These are phyloP conservation scores for Saccharum officinarum DNA, from an alignment of 176 grass and related monocot species.

Conservation along the genomic window DNA sequence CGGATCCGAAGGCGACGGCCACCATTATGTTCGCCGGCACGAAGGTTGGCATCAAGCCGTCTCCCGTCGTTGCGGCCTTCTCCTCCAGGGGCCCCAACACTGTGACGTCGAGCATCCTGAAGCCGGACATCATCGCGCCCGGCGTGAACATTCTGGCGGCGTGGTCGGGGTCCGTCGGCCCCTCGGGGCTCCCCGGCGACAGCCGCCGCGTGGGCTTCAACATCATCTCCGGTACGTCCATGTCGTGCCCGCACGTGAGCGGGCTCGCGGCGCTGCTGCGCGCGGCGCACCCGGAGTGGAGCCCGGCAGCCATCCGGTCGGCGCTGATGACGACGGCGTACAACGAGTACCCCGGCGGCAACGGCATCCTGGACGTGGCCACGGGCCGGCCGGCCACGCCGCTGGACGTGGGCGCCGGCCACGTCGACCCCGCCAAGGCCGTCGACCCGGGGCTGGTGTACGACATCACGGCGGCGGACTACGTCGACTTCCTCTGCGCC, in stretches of 20 bases:
- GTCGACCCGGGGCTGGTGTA: constrained; percentile 85
- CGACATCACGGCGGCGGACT: constrained; percentile 66
- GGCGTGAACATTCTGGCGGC: constrained; percentile 92
- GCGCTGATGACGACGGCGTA: constrained; percentile 92
- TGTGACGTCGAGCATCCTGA: constrained; percentile 69
- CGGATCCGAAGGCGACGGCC: constrained; percentile 66
- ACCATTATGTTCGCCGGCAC: constrained; percentile 77
- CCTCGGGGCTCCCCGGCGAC: constrained; percentile 61
- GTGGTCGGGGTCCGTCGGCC: constrained; percentile 72
- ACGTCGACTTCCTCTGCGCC: constrained; percentile 94
- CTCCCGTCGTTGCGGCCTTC: constrained; percentile 92
- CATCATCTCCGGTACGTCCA: constrained; percentile 95
- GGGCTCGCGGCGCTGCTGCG: constrained; percentile 65
- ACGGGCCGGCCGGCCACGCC: constrained; percentile 63
- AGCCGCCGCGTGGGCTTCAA: constrained; percentile 62
- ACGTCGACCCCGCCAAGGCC: constrained; percentile 82
- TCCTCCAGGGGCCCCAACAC: constrained; percentile 83
- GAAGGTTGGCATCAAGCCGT: constrained; percentile 70
- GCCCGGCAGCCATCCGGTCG: constrained; percentile 74
- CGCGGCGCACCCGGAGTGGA: constrained; percentile 80
- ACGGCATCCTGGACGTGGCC: constrained; percentile 70
- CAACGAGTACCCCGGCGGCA: constrained; percentile 56
- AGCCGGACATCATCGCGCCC: constrained; percentile 86
- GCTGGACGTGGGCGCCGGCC: constrained; percentile 82
- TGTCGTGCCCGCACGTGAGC: constrained; percentile 92